Evolutionary conservation across 345 rosid genomes (phyloP).

Genomic region (Ceriops decandra): DNA sequence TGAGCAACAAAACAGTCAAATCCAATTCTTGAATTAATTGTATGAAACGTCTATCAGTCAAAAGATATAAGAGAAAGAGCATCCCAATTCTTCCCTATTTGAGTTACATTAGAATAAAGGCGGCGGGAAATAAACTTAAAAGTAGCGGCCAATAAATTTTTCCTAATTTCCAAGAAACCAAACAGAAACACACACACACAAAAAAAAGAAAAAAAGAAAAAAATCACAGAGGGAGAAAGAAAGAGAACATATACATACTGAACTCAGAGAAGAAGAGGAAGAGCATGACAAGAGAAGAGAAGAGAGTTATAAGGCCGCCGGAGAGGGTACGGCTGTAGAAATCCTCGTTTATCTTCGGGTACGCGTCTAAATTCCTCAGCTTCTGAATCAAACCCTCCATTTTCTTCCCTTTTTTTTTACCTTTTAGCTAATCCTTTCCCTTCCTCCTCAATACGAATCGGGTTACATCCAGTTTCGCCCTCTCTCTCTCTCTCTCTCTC

Average conservation of each 20-base stretch:
- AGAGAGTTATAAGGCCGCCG: conserved; percentile 81
- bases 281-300: conserved; percentile 54
- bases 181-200: background rate
- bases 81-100: too few species aligned
- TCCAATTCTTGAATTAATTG: too few species aligned
- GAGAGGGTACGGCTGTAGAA: conserved; percentile 79
- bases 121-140: too few species aligned
- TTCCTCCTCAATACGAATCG: too few species aligned
- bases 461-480: too few species aligned
- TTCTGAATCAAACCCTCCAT: conserved; percentile 47
- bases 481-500: too few species aligned
- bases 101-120: too few species aligned
- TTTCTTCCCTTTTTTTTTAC: too few species aligned
- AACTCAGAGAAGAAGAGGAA: conserved; percentile 78
- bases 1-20: too few species aligned
- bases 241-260: conserved; percentile 31
- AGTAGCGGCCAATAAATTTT: too few species aligned
- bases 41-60: too few species aligned
- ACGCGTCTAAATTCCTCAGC: conserved; percentile 71
- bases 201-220: background rate
- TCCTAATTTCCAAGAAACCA: background rate
- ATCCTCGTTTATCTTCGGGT: conserved; percentile 88
- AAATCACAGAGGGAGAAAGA: background rate
- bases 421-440: background rate
- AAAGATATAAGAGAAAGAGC: too few species aligned